Evolutionary conservation across 352 stramenopile species (phyloP), one percentile per base, ranked within the genome.

Genomic region (Phytopythium litorale): DNA sequence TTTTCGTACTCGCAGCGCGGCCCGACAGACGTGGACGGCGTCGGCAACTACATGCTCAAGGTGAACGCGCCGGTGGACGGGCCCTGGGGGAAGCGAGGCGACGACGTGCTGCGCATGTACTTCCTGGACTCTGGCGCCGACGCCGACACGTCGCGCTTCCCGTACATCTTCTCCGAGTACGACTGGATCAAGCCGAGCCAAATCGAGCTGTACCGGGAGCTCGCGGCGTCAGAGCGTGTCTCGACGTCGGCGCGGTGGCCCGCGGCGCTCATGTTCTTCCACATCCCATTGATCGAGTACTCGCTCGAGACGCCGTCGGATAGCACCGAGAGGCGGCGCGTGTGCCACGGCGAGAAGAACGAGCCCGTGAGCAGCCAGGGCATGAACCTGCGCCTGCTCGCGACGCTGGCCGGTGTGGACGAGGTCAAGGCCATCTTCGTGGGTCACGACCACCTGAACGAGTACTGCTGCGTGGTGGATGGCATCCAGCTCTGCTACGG

Each of bases 41-140:
- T 87, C 7, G 79, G 79, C 35, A 89, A 91, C 69, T 91, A 88
- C 62, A 67, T 84, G 42, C 57, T 91, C 12, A 73, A 69, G 38
- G 56, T 89, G 6, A 51, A 79, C 18, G 78, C 78, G 30, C 80
- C 80, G 6, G 33, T 42, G 0, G 56, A 68, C 30, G 80, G 76
- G 7, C 32, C 72, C 0, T 86, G 81, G 78, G 76, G 78, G 1
- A 15, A 56, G 0, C 33, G 60, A 18, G 70, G 76, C 0, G 53
- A 45, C 0, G 73, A 63, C 12, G 77, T 87, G 4, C 82, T 89
- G 38, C 77, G 75, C 33, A 85, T 91, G 79, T 91, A 91, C 69
- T 89, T 91, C 53, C 62, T 91, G 25, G 81, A 91, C 56, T 89
- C 77, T 2, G 64, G 75, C 43, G 63, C 56, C 7, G 69, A 66